Evolutionary conservation across 2,329 filamentous ascomycete genomes (phyloP).

Genomic region (Pyrenophora graminea): DNA sequence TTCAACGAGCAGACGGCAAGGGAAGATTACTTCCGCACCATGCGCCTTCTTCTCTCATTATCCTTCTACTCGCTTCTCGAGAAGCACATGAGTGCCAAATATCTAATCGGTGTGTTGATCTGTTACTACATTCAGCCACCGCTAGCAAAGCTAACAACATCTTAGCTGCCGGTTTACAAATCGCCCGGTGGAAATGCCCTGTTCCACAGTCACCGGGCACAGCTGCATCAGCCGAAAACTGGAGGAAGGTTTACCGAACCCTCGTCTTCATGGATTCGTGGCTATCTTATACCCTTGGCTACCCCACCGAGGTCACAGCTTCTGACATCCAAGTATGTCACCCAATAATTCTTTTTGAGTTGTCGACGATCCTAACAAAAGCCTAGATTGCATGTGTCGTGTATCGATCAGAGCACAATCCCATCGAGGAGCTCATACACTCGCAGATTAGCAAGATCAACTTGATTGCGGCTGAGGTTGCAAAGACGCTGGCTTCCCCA

Average conservation of each 20-base stretch:
- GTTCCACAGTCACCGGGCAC: constrained; percentile 2
- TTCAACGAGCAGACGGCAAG: constrained; percentile 40
- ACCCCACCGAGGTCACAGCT: constrained; percentile 36
- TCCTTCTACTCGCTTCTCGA: constrained; percentile 45
- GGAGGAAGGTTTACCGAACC: constrained; percentile 40
- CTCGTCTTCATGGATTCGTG: constrained; percentile 48
- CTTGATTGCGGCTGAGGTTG: constrained; percentile 44
- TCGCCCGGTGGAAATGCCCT: constrained; percentile 42
- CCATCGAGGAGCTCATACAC: constrained; percentile 41
- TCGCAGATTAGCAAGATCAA: constrained; percentile 42
- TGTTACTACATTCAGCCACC: neutral
- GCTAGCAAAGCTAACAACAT: constrained; percentile 2
- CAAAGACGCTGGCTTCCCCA: constrained; percentile 38
- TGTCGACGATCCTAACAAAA: constrained; percentile 15
- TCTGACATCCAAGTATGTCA: constrained; percentile 35
- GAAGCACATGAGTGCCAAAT: constrained; percentile 47
- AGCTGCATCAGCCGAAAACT: constrained; percentile 19
- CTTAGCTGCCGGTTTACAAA: constrained; percentile 43
- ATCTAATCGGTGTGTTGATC: constrained; percentile 40
- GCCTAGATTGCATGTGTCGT: constrained; percentile 29
- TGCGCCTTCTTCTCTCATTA: constrained; percentile 42
- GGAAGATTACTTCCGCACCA: constrained; percentile 39
- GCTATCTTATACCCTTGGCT: constrained; percentile 46
- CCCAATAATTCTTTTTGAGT: neutral
- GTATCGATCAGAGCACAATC: constrained; percentile 14